These are phyloP conservation scores for Zygoascus flipseniorum DNA, from an alignment of 805 yeast genomes.

Conservation along the genomic window DNA sequence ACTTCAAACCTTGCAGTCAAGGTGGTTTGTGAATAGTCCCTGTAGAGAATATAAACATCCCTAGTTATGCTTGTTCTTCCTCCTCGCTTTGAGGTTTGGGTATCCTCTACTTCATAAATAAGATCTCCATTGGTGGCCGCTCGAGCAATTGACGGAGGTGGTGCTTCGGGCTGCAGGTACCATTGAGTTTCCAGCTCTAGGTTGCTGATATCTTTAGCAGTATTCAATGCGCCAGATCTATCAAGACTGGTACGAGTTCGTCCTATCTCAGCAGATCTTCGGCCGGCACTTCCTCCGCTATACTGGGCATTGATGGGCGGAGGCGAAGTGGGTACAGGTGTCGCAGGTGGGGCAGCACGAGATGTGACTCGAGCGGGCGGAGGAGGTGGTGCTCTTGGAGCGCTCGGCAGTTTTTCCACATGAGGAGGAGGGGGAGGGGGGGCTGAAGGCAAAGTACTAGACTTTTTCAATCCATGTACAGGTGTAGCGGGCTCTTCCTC, in stretches of 20 bases:
- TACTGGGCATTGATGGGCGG: conserved; percentile 20
- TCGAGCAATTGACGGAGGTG: conserved; percentile 46
- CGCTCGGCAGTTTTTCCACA: conserved; percentile 9
- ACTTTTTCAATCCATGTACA: neutral
- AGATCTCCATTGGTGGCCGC: conserved; percentile 40
- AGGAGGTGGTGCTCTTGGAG: conserved; percentile 14
- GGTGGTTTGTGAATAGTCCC: conserved; percentile 60
- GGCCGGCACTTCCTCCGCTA: neutral
- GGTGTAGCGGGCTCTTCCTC: neutral
- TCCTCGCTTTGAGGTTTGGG: conserved; percentile 47
- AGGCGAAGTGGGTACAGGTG: conserved; percentile 15
- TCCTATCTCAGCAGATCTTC: conserved; percentile 3
- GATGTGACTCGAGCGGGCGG: conserved; percentile 15
- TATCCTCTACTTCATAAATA: conserved; percentile 58
- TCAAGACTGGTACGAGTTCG: conserved; percentile 14
- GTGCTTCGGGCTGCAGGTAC: conserved; percentile 53
- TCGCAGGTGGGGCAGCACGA: conserved; percentile 15
- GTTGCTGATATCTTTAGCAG: conserved; percentile 26
- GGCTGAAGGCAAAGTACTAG: neutral
- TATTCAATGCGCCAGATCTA: conserved; percentile 13
- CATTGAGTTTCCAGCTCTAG: conserved; percentile 39
- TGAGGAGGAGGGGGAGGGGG: conserved; percentile 9
- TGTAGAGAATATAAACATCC: conserved; percentile 64
- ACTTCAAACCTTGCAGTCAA: conserved; percentile 50
- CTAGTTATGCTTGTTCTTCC: conserved; percentile 42